Base-by-base conservation (phyloP, 73 alveolate genomes). In the Blepharisma japonicum region DNA sequence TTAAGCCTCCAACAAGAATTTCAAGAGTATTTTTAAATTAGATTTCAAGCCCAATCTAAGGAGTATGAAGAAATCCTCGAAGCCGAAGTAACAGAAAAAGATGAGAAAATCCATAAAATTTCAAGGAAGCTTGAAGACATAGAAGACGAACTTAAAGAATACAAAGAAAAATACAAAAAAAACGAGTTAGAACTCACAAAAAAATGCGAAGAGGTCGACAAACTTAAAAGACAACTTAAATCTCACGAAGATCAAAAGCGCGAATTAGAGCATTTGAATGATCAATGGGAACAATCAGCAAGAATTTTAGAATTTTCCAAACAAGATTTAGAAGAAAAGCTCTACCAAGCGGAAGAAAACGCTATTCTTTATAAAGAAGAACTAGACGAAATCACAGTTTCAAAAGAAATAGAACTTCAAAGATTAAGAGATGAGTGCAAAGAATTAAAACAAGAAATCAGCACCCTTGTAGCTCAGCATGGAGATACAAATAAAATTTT, bases 311-410 rank as follows among this genome's bases (percentile, higher is more conserved):
- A 47, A 45, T 70, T 18, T 45, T 18, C 80, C 11, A 70, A 70
- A 25, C 80, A 70, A 45, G 80, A 70, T 2, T 45, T 70, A n/a
- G 80, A 70, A 47, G 56, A 70, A 5, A 70, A 45, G 39, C 66
- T 70, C n/a, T 39, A 70, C 32, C 80, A 70, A 18, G 80, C 80
- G 6, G 80, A 70, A 70, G 80, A 70, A 47, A 25, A n/a, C 9
- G 80, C 80, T 0, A 70, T 70, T 39, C 32, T 70, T 14, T 18
- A 18, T 18, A 70, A 70, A 70, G 71, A 23, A 23, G 80, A 70
- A 4, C 80, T 70, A 39, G 80, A 70, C 2, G 56, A 39, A 21
- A 70, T 70, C 42, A 18, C 56, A 70, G 39, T 45, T 54, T 21
- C 23, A 45, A 70, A 70, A 70, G 56, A 70, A 25, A 47, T n/a